Evolutionary conservation across 106 monocot genomes (phyloP).

Genomic region (Hemerocallis citrina): DNA sequence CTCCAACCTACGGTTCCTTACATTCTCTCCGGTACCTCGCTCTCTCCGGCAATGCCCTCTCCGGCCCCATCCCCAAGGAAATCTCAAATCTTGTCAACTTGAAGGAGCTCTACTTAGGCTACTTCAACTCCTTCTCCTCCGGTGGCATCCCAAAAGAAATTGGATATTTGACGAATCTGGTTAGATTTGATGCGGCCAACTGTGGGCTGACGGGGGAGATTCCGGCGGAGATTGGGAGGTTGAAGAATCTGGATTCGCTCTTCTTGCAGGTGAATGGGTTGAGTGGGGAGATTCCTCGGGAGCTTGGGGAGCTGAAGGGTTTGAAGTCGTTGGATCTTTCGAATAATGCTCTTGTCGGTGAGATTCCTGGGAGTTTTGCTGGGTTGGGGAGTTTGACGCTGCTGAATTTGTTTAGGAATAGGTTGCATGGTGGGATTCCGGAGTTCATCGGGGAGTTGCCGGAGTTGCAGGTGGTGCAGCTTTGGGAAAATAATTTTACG

Average conservation of each 20-base stretch:
- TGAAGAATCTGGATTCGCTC: slow-evolving; percentile 23
- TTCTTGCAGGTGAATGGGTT: slow-evolving; percentile 42
- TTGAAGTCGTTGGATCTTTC: slow-evolving; percentile 37
- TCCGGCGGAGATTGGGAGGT: slow-evolving; percentile 27
- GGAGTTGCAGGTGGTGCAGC: slow-evolving; percentile 57
- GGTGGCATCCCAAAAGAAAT: slow-evolving; percentile 30
- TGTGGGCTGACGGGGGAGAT: slow-evolving; percentile 30
- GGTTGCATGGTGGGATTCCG: slow-evolving; percentile 45
- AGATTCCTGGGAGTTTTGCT: slow-evolving; percentile 35
- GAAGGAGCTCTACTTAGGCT: slow-evolving; percentile 20
- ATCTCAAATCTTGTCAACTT: slow-evolving; percentile 13
- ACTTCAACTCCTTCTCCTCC: slow-evolving; percentile 27
- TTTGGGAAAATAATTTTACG: slow-evolving; percentile 76
- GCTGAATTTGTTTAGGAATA: slow-evolving; percentile 64
- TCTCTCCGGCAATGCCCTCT: slow-evolving; percentile 27
- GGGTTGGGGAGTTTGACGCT: slow-evolving; percentile 51
- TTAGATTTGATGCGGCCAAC: slow-evolving; percentile 30
- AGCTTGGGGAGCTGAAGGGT: slow-evolving; percentile 19
- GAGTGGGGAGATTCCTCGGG: slow-evolving; percentile 17
- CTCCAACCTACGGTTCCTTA: slow-evolving; percentile 7
- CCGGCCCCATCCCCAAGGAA: slow-evolving; percentile 26
- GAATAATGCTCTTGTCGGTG: slow-evolving; percentile 28
- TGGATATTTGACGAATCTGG: slow-evolving; percentile 13
- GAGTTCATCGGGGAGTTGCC: slow-evolving; percentile 44
- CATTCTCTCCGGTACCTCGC: slow-evolving; percentile 20